Base-by-base conservation (phyloP, 129 eudicot species). In the Smallanthus sonchifolius region DNA sequence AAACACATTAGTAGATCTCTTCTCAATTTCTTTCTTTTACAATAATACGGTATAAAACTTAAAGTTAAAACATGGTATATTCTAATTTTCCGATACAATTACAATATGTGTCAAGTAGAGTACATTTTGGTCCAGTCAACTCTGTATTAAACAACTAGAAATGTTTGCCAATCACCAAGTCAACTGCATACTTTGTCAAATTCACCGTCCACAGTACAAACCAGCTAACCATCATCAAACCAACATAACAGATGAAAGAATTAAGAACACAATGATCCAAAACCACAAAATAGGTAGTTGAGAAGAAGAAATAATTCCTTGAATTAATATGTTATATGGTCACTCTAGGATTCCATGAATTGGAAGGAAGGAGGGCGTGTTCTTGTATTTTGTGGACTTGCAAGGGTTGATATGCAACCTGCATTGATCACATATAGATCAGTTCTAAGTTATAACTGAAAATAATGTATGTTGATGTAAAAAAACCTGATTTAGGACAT, bases 311-410 rank as follows among this genome's bases (percentile, higher is more conserved):
- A 1, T 4, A 7, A 5, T 40, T 20, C 37, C 70, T 47, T 57
- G 48, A 70, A 37, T 6, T 32, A 5, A 17, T 37, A 24, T 24
- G 67, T 69, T 48, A 20, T 54, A 57, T 47, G 8, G 36, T 57
- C 14, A 32, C 64, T 61, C 44, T 75, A 83, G 5, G 83, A 68
- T 69, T 83, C 87, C 84, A 83, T 94, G 86, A 73, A 88, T 40
- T 90, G 96, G 14, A 67, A 60, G 39, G 91, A 49, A 19, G 96
- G 97, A 47, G 98, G 93, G 81, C 76, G 88, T 60, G 85, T 90
- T 74, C 80, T 83, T 10, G 93, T 85, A 84, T 69, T 88, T 38
- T 64, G 83, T 40, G 74, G 72, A 69, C 87, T 89, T 87, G 82
- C 84, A 79, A 54, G 6, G 67, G 17, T 24, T 34, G 72, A 66